Conservation (phyloP, 805 yeast species). For the Candida sithepensis region DNA sequence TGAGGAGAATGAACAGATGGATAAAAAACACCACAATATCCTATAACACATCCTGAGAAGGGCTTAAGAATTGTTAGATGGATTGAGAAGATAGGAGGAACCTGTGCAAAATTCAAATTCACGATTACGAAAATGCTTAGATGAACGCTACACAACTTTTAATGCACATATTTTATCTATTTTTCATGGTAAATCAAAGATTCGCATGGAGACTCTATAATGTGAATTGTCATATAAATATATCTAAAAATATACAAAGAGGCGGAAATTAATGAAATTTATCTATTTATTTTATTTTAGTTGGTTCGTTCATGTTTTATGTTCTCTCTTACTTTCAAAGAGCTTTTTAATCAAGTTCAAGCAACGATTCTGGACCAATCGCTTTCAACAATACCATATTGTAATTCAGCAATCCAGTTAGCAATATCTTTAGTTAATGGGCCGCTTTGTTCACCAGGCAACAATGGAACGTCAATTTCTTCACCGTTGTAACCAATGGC, state of each 20-base stretch:
- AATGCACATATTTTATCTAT: too few species aligned
- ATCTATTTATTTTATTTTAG: not conserved
- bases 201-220: not conserved
- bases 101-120: too few species aligned
- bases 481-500: slow-evolving; percentile 78
- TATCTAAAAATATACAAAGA: not conserved
- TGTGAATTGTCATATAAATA: not conserved
- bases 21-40: too few species aligned
- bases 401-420: slow-evolving; percentile 83
- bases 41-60: too few species aligned
- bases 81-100: too few species aligned
- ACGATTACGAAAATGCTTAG: too few species aligned
- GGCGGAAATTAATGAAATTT: not conserved
- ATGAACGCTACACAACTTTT: too few species aligned
- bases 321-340: not conserved
- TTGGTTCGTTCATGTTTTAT: not conserved
- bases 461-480: slow-evolving; percentile 73
- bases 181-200: too few species aligned
- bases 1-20: too few species aligned
- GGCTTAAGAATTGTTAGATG: too few species aligned
- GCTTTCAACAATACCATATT: slow-evolving; percentile 79
- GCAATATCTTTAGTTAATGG: slow-evolving; percentile 73
- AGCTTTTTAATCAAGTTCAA: not conserved
- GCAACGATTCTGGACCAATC: slow-evolving; percentile 45
- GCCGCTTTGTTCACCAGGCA: slow-evolving; percentile 76